phyloP scores from a whole-genome alignment of 2,329 filamentous ascomycete genomes.

The Sphaerulina populicola region DNA sequence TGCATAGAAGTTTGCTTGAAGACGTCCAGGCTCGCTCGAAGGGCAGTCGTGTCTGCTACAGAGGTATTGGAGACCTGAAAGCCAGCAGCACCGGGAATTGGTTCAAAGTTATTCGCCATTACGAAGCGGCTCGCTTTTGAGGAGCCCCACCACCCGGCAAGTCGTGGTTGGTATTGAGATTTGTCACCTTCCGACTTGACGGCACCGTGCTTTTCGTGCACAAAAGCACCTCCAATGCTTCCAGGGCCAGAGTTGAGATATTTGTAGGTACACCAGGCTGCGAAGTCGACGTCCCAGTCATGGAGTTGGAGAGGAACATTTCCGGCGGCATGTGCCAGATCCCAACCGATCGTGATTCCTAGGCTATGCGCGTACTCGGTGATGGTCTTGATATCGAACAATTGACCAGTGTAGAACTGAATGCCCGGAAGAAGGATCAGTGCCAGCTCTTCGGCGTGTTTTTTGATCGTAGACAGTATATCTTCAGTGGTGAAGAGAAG shows the following conservation, averaged over 20 bases:
- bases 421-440: slow-evolving; percentile 76
- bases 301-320: slow-evolving; percentile 74
- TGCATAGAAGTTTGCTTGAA: slow-evolving; percentile 65
- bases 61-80: slow-evolving; percentile 82
- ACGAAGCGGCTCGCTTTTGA: slow-evolving; percentile 68
- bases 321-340: slow-evolving; percentile 76
- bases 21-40: slow-evolving; percentile 63
- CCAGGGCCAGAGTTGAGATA: slow-evolving; percentile 84
- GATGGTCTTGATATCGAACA: slow-evolving; percentile 73
- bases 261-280: slow-evolving; percentile 91
- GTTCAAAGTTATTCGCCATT: slow-evolving; percentile 74
- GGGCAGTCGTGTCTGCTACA: slow-evolving; percentile 66
- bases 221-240: slow-evolving; percentile 69
- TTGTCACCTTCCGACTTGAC: slow-evolving; percentile 38
- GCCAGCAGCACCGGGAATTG: slow-evolving; percentile 67
- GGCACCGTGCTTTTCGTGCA: slow-evolving; percentile 64
- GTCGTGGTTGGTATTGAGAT: slow-evolving; percentile 52
- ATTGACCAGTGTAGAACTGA: slow-evolving; percentile 86
- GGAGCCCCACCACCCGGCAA: slow-evolving; percentile 81
- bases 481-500: slow-evolving; percentile 61
- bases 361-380: slow-evolving; percentile 65
- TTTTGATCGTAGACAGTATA: slow-evolving; percentile 64
- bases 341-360: slow-evolving; percentile 73
- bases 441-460: slow-evolving; percentile 63
- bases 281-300: slow-evolving; percentile 87